These are phyloP conservation scores for Fraxinus albicans DNA, from an alignment of 305 asterid species.

Conservation along the genomic window DNA sequence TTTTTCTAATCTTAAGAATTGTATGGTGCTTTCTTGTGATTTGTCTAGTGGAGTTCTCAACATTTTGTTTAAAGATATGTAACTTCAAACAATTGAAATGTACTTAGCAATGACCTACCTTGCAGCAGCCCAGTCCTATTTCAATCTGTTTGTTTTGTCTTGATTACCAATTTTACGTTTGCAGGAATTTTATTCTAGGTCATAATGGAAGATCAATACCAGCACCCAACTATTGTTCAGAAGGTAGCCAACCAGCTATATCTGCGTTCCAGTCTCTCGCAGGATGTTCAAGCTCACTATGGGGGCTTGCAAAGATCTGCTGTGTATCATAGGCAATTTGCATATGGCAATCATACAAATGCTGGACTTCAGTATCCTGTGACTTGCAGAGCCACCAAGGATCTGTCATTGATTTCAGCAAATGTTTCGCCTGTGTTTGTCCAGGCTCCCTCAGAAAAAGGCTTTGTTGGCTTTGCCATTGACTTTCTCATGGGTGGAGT, in stretches of 20 bases:
- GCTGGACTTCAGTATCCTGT: slow-evolving; percentile 53
- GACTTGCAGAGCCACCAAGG: slow-evolving; percentile 49
- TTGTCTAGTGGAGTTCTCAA: not conserved
- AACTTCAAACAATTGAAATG: not conserved
- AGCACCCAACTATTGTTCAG: slow-evolving; percentile 50
- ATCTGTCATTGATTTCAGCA: slow-evolving; percentile 57
- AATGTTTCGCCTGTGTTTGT: slow-evolving; percentile 82
- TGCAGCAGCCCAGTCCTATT: not conserved
- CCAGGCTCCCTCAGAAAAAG: slow-evolving; percentile 86
- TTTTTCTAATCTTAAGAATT: not conserved
- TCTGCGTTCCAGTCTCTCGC: slow-evolving; percentile 53
- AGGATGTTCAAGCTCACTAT: slow-evolving; percentile 47
- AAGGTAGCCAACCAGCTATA: slow-evolving; percentile 74
- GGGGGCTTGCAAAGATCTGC: slow-evolving; percentile 51
- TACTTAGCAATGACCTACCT: not conserved
- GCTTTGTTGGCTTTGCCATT: slow-evolving; percentile 63
- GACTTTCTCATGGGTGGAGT: slow-evolving; percentile 93
- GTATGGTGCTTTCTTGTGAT: not conserved
- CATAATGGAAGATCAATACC: slow-evolving; percentile 49
- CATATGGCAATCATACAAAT: slow-evolving; percentile 63
- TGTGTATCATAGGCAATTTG: slow-evolving; percentile 47
- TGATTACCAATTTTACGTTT: slow-evolving; percentile 9
- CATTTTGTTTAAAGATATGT: not conserved
- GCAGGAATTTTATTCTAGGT: slow-evolving; percentile 24
- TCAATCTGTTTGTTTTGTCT: not conserved